Conservation (phyloP, 1,284 basidiomycete genomes). For the Moniliophthora roreri region DNA sequence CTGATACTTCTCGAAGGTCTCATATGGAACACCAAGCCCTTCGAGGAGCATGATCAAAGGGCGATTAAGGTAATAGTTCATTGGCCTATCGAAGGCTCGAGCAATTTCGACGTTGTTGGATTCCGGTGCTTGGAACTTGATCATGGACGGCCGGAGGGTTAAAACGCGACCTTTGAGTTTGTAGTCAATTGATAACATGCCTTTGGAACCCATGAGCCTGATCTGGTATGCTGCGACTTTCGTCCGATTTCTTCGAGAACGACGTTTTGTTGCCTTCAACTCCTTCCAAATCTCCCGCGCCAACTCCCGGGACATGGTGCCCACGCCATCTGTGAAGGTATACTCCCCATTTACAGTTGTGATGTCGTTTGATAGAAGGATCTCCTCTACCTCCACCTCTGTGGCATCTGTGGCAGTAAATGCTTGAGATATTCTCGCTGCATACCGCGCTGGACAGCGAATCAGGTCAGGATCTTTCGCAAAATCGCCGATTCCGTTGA, state of each 20-base stretch:
- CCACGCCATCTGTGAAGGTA: conserved; percentile 68
- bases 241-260: conserved; percentile 32
- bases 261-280: conserved; percentile 39
- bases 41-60: conserved; percentile 53
- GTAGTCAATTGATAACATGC: conserved; percentile 61
- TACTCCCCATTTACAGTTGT: conserved; percentile 34
- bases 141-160: conserved; percentile 56
- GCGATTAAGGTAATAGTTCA: conserved; percentile 39
- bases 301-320: conserved; percentile 61
- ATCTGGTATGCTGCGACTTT: conserved; percentile 58
- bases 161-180: conserved; percentile 44
- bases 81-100: conserved; percentile 9
- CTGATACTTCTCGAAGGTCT: conserved; percentile 51
- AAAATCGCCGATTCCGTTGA: conserved; percentile 54
- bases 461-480: conserved; percentile 35
- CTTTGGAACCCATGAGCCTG: conserved; percentile 63
- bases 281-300: conserved; percentile 50
- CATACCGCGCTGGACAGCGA: conserved; percentile 69
- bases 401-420: conserved; percentile 73
- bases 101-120: conserved; percentile 62
- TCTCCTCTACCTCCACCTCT: conserved; percentile 51
- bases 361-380: conserved; percentile 47
- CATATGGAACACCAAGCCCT: conserved; percentile 34
- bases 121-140: conserved; percentile 55
- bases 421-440: conserved; percentile 47